Percentiles rank a stretch among this genome's conserved stretches.
phyloP scores from a whole-genome alignment of 1,139 yeast genomes.

The Saccharomycopsis hybrid region DNA sequence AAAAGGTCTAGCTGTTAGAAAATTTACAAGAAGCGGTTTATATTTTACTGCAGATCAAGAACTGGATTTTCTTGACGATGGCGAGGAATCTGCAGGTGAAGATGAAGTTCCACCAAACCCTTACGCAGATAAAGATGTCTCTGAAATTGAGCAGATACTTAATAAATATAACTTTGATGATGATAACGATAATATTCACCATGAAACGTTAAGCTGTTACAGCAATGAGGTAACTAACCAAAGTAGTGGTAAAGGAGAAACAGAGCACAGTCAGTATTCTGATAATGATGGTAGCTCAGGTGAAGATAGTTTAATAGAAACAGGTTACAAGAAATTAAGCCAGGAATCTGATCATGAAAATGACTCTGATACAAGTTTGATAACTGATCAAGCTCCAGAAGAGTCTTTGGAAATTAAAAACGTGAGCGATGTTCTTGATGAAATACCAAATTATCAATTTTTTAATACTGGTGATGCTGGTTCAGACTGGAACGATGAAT shows the following conservation, averaged over 20 bases:
- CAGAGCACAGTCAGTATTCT: too few relatives aligned
- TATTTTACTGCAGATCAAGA: too few relatives aligned
- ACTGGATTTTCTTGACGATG: slow-evolving; percentile 1
- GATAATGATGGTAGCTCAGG: too few relatives aligned
- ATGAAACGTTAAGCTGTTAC: too few relatives aligned
- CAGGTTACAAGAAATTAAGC: background rate
- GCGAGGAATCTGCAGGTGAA: background rate
- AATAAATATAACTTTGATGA: background rate
- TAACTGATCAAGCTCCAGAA: background rate
- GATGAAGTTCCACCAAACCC: background rate
- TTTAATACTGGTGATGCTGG: too few relatives aligned
- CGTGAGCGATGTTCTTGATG: too few relatives aligned
- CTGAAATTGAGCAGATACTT: too few relatives aligned
- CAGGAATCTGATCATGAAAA: background rate
- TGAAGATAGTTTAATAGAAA: background rate
- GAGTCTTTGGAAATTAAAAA: slow-evolving; percentile 3
- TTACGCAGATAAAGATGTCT: background rate
- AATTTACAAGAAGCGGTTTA: background rate
- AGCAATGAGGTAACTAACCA: too few relatives aligned
- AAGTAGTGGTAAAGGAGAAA: too few relatives aligned
- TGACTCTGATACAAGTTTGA: background rate
- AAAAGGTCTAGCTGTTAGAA: slow-evolving; percentile 17
- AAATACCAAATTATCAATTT: too few relatives aligned
- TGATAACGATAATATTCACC: too few relatives aligned
- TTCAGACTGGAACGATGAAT: slow-evolving; percentile 13